Base-by-base conservation (phyloP, 148 eudicot genomes). In the Linanthus parryae region DNA sequence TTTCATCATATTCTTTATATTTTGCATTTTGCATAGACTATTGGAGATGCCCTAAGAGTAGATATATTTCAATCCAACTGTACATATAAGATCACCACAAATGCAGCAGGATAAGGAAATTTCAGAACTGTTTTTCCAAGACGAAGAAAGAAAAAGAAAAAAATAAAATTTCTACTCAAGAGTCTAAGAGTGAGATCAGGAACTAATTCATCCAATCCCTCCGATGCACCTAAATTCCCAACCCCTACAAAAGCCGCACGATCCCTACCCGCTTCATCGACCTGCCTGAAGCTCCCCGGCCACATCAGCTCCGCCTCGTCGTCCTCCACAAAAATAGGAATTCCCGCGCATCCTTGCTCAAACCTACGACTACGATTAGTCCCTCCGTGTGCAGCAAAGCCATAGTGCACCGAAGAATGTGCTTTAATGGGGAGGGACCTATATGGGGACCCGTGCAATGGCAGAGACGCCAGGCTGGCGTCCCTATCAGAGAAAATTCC, bases 131-230 rank as follows among this genome's bases (percentile, higher is more conserved):
- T n/a, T n/a, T n/a, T n/a, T n/a, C n/a, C n/a, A n/a, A n/a, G n/a
- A n/a, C n/a, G n/a, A n/a, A n/a, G n/a, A n/a, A n/a, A n/a, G n/a
- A n/a, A n/a, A n/a, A n/a, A n/a, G n/a, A n/a, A n/a, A n/a, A n/a
- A n/a, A n/a, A n/a, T n/a, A 31, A 31, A 31, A 31, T 31, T 28
- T 2, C 11, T 9, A 16, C 25, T 29, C 76, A 64, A 83, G 44
- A 83, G 67, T 64, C 70, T 73, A 18, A 83, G 66, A 4, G 85
- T 73, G 56, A 83, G 90, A 59, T 83, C 85, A 15, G 85, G 85
- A 16, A 37, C 58, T 44, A 52, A 36, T 44, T 33, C 33, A 25
- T 63, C 78, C 8, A 36, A 13, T 9, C 51, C 44, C 17, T 38
- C 21, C 2, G 62, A 12, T 23, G 58, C 18, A 46, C 13, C 69